These are phyloP conservation scores for Stromatinia cepivora DNA, from an alignment of 2,329 filamentous ascomycete species.

Conservation along the genomic window DNA sequence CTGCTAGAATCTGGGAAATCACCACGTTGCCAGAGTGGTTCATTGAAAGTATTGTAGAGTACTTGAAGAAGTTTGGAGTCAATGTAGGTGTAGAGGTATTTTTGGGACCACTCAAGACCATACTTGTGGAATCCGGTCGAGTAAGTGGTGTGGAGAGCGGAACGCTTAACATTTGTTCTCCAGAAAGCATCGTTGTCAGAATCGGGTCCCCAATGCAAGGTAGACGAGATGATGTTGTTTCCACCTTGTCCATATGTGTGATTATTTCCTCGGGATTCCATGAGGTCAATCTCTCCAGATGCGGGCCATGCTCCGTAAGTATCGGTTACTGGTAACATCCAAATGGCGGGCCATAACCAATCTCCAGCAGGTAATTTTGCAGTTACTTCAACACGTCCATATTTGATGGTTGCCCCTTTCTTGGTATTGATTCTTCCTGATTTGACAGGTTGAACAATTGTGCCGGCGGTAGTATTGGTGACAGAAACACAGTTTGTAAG, in stretches of 20 bases:
- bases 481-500: constrained; percentile 63
- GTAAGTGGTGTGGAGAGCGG: constrained; percentile 74
- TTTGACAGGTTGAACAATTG: constrained; percentile 73
- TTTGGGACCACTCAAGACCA: constrained; percentile 83
- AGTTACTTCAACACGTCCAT: constrained; percentile 76
- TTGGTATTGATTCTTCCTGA: constrained; percentile 79
- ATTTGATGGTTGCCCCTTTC: constrained; percentile 70
- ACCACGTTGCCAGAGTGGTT: constrained; percentile 67
- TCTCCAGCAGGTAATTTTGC: constrained; percentile 76
- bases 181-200: constrained; percentile 74
- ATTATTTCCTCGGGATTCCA: constrained; percentile 81
- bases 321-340: constrained; percentile 76
- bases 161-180: constrained; percentile 76
- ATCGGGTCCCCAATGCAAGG: constrained; percentile 81
- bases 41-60: constrained; percentile 72
- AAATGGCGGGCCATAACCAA: constrained; percentile 92
- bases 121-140: constrained; percentile 70
- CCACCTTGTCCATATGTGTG: constrained; percentile 73
- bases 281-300: constrained; percentile 82
- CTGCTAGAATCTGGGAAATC: constrained; percentile 61
- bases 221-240: constrained; percentile 76
- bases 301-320: constrained; percentile 76
- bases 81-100: constrained; percentile 85
- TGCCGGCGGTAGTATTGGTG: constrained; percentile 77
- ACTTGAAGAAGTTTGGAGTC: constrained; percentile 79